Evolutionary conservation across 306 rosid species (phyloP).

Genomic region (Rosa multiflora): DNA sequence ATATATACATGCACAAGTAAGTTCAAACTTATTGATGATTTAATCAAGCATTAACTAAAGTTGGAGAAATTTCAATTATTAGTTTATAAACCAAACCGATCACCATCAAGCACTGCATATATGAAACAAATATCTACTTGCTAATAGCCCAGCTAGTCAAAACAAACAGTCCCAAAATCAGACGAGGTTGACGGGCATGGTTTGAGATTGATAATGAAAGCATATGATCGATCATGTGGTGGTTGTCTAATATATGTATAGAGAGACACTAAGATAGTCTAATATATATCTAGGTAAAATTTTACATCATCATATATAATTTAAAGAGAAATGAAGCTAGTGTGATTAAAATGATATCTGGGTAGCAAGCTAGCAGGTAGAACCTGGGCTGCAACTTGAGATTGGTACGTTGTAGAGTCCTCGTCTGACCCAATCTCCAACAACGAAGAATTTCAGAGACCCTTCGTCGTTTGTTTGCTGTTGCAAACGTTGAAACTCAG

Average conservation of each 20-base stretch:
- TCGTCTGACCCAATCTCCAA: constrained; percentile 78
- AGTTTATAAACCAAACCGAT: not conserved
- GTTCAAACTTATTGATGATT: not conserved
- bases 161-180: constrained; percentile 2
- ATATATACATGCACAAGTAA: not conserved
- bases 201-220: not conserved
- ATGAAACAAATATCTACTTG: not conserved
- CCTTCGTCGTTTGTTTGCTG: constrained; percentile 38
- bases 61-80: not conserved
- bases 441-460: constrained; percentile 49
- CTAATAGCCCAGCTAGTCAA: not conserved
- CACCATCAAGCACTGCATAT: not conserved
- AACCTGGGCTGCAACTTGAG: constrained; percentile 65
- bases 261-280: too few relatives aligned
- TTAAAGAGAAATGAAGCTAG: too few relatives aligned
- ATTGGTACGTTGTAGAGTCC: constrained; percentile 63
- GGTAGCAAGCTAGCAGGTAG: not conserved
- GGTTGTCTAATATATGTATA: too few relatives aligned
- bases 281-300: too few relatives aligned
- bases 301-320: too few relatives aligned
- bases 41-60: not conserved
- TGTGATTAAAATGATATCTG: not conserved
- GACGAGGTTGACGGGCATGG: not conserved
- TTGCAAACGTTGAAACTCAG: constrained; percentile 27
- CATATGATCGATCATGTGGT: not conserved